Base-by-base conservation (phyloP, 371 early-diverging fungal genomes). In the Mortierella sp. region DNA sequence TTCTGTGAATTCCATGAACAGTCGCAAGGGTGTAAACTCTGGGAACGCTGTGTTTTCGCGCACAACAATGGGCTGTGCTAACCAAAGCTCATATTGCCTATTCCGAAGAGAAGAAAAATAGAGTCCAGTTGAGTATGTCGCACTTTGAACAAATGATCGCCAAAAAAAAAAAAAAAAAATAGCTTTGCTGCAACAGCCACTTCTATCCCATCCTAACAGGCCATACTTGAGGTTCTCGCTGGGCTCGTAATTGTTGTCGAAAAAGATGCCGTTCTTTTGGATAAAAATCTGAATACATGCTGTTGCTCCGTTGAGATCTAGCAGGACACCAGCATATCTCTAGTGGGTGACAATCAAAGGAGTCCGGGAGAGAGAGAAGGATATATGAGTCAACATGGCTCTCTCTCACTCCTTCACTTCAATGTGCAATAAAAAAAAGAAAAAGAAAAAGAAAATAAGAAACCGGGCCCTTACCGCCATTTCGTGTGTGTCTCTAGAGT, bases 231-330 rank as follows among this genome's bases (percentile, higher is more conserved):
- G 85, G 61, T 89, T 90, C 60, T 87, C 89, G 55, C 87, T 83
- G 16, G 89, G 85, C 57, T 86, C 84, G 48, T 85, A 87, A 9
- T 86, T 86, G 60, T 93, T 91, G 75, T 95, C 96, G 75, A 90
- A 96, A 66, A 96, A 96, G 30, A 96, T 89, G 30, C 91, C 92
- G 66, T 93, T 92, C 72, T 95, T 96, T 47, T 95, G 93, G 52
- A 95, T 88, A 79, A 91, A 96, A 1, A 93, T 87, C 67, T 93
- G 92, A 51, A 93, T 90, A 75, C 92, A 92, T 7, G 90, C 86
- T 48, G 79, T 81, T 14, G 95, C 96, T 47, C 94, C 95, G 82
- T 94, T 93, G 47, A 96, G 88, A 57, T 91, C 85, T 65, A 88
- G 86, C 15, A 88, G 77, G 7, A 91, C 92, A 63, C 81, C 60